Evolutionary conservation across 75 land plant genomes (phyloP).

Genomic region (Larix kaempferi): DNA sequence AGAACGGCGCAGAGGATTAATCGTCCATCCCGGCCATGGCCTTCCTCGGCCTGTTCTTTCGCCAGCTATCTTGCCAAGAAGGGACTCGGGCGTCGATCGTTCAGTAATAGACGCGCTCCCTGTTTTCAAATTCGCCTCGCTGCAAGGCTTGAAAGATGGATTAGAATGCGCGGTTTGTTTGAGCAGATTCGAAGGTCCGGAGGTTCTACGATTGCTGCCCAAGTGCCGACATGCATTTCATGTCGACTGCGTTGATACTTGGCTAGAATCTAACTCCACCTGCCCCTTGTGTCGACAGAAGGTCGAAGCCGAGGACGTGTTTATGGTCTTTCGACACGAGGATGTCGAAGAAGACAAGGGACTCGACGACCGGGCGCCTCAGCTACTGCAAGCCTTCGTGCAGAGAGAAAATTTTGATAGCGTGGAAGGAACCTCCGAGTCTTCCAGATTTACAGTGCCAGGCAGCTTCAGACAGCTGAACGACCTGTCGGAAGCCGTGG

Average conservation of each 20-base stretch:
- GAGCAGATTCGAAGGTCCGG: slow-evolving; percentile 49
- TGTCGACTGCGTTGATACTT: slow-evolving; percentile 84
- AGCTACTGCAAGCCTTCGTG: too few species aligned
- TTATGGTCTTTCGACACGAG: slow-evolving; percentile 13
- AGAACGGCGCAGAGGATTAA: background rate
- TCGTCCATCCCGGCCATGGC: background rate
- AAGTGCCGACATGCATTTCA: slow-evolving; percentile 97
- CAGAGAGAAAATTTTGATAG: background rate
- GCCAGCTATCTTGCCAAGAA: background rate
- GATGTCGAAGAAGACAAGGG: slow-evolving; percentile 3
- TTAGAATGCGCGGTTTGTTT: slow-evolving; percentile 93
- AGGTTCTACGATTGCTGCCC: slow-evolving; percentile 77
- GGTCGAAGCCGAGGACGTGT: slow-evolving; percentile 13
- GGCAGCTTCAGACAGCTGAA: slow-evolving; percentile 27
- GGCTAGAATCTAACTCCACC: slow-evolving; percentile 87
- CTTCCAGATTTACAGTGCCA: slow-evolving; percentile 29
- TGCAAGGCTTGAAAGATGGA: slow-evolving; percentile 79
- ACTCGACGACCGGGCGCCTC: background rate
- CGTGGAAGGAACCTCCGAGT: background rate
- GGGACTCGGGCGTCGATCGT: slow-evolving; percentile 62
- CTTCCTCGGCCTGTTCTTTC: background rate
- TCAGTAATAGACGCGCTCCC: slow-evolving; percentile 75
- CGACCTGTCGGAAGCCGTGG: background rate
- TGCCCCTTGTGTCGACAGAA: slow-evolving; percentile 92
- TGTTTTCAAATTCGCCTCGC: slow-evolving; percentile 66